Base-by-base conservation (phyloP, 2,329 filamentous ascomycete species). In the Alternaria brassicicola region DNA sequence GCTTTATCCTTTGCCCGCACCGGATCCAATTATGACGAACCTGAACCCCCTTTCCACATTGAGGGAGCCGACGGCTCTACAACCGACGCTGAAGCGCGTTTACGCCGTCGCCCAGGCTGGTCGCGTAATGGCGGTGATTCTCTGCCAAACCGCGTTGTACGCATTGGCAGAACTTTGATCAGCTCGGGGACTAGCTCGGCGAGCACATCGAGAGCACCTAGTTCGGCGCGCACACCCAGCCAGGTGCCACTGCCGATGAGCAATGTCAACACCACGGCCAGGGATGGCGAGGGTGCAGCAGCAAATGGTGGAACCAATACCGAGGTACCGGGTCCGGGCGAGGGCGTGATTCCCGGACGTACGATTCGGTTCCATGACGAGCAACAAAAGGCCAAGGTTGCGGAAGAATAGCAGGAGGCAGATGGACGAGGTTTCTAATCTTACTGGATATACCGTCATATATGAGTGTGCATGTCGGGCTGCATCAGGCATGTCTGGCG, bases 131-230 rank as follows among this genome's bases (percentile, higher is more conserved):
- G 60, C 2, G 64, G 63, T 17, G 68, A 68, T 43, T 59, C 63
- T 7, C 57, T 75, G 7, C 74, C 72, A 0, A 66, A 64, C 13
- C 65, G 70, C 4, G 68, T 77, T 13, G 70, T 70, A 35, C 70
- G 71, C 19, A 78, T 78, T 47, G 76, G 76, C 15, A 68, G 75
- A 10, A 69, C 69, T 2, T 64, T 76, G 31, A 75, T 77, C n/a
- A 61, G 63, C 2, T 70, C 63, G 12, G 68, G 63, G 23, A 60
- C 55, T 3, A 52, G 15, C 17, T 65, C 65, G 4, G 52, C 42
- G 2, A 61, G 39, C 10, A 19, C 39, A 28, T 55, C 51, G 6
- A 54, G 56, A n/a, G 39, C 46, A 19, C 19, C 45, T 12, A 50
- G 52, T 42, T 15, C n/a, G 4, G 30, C 23, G 15, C 38, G 56